A percentile compares a stretch with the other conserved stretches of the same genome.
These are phyloP conservation scores for Fusarium vanettenii DNA, from an alignment of 2,329 filamentous ascomycete species.

Conservation along the genomic window DNA sequence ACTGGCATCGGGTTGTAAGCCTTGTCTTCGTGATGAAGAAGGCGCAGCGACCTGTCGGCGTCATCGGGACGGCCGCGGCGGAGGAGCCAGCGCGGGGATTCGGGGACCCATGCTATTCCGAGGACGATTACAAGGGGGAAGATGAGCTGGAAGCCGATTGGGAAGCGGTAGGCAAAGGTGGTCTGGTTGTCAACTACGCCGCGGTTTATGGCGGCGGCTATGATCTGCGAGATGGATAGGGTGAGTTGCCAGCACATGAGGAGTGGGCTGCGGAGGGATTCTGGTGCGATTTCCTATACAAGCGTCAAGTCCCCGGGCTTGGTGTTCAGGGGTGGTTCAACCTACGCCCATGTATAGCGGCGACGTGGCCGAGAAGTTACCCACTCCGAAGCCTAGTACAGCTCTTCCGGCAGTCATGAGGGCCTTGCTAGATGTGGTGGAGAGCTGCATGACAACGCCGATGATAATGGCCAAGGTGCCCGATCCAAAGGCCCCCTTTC, in stretches of 20 bases:
- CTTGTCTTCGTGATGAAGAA: conserved; percentile 55
- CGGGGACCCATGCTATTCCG: conserved; percentile 41
- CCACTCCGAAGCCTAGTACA: conserved; percentile 45
- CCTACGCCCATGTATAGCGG: conserved; percentile 51
- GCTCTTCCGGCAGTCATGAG: conserved; percentile 42
- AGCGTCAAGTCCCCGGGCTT: background rate
- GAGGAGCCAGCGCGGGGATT: conserved; percentile 48
- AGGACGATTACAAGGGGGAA: conserved; percentile 38
- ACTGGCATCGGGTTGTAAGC: conserved; percentile 52
- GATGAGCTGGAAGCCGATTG: conserved; percentile 47
- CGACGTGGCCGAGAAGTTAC: conserved; percentile 53
- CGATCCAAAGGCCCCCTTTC: conserved; percentile 46
- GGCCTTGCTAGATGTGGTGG: conserved; percentile 36
- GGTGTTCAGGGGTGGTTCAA: background rate
- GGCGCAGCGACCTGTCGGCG: conserved; percentile 52
- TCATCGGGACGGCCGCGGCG: conserved; percentile 54
- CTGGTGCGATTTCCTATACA: conserved; percentile 45
- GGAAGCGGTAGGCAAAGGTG: conserved; percentile 48
- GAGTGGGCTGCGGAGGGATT: conserved; percentile 47
- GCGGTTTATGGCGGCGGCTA: conserved; percentile 49
- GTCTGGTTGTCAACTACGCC: conserved; percentile 44
- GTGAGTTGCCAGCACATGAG: conserved; percentile 56
- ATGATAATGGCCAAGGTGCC: conserved; percentile 44
- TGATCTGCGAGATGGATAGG: conserved; percentile 51
- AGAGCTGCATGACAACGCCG: conserved; percentile 41